Evolutionary conservation across 805 yeast genomes (phyloP), one percentile per base, ranked within the genome.

Genomic region (Ogataea methylovora): DNA sequence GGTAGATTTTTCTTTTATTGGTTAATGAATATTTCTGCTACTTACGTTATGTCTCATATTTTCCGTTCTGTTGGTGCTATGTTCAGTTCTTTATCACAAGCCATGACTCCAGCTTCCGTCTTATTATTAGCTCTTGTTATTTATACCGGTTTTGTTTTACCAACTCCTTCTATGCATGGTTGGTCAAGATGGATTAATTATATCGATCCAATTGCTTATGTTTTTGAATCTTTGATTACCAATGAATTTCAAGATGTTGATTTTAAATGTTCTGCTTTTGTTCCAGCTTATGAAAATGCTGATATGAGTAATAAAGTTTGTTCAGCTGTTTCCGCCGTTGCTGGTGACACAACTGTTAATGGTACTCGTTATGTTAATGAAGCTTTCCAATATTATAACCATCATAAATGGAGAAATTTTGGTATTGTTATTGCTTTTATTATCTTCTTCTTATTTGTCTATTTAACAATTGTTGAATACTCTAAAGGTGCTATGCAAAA

Each of bases 351-450:
- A 8, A 42, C 38, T 27, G 82, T 83, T 24, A 46, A 49, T 14
- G 87, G 90, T 44, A 75, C 73, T 43, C 52, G 53, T 26, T 82
- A 77, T 49, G 37, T 83, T 33, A 43, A 42, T 8, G 50, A 44
- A 8, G 52, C 76, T n/a, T 83, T 51, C 53, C 46, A 50, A 23
- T 84, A 77, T 61, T 54, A 48, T 29, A 67, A 67, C 47, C 41
- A 54, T n/a, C 82, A 84, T 53, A 69, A 71, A 29, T 84, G 94
- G 94, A 72, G 92, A 59, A 79, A 84, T 52, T 67, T 76, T 41
- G 94, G 86, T 48, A 78, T 82, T 42, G 51, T 65, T 20, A 32
- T 76, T 37, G 83, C 65, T 1, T 81, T 65, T 51, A 55, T 56
- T 16, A 37, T 76, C 25, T 66, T 75, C 52, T 76, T 80, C 56